A percentile compares a stretch with the other conserved stretches of the same genome.
Evolutionary conservation across 257 asterid genomes (phyloP).

Genomic region (Nicotiana undulata): DNA sequence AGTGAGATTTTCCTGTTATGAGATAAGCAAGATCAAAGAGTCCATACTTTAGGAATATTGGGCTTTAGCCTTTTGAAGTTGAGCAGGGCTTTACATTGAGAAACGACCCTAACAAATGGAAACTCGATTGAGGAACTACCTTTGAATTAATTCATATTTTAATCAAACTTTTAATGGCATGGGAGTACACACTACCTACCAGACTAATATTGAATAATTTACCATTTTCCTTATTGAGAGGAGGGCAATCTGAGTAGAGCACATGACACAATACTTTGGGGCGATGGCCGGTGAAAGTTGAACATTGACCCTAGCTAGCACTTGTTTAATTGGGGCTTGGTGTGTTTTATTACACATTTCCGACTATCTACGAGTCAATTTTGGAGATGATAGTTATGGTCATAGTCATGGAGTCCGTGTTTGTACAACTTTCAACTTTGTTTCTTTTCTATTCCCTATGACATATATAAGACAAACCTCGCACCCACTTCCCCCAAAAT

Average conservation of each 20-base stretch:
- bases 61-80: not conserved
- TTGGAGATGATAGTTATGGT: not conserved
- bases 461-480: not conserved
- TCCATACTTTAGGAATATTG: too few relatives aligned
- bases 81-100: not conserved
- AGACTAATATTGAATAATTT: too few relatives aligned
- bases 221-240: constrained; percentile 3
- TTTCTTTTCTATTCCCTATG: not conserved
- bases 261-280: not conserved
- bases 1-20: too few relatives aligned
- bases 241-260: constrained; percentile 1
- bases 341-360: not conserved
- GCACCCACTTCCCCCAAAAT: not conserved
- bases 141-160: too few relatives aligned
- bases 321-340: not conserved
- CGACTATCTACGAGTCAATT: not conserved
- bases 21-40: too few relatives aligned
- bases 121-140: not conserved
- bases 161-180: not conserved
- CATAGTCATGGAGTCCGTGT: not conserved
- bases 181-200: not conserved
- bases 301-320: not conserved
- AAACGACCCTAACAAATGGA: not conserved
- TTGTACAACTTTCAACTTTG: not conserved
- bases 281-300: not conserved